A percentile compares a stretch with the other conserved stretches of the same genome.
These are phyloP conservation scores for Linnemannia schmuckeri DNA, from an alignment of 192 early-diverging fungal species.

Conservation along the genomic window DNA sequence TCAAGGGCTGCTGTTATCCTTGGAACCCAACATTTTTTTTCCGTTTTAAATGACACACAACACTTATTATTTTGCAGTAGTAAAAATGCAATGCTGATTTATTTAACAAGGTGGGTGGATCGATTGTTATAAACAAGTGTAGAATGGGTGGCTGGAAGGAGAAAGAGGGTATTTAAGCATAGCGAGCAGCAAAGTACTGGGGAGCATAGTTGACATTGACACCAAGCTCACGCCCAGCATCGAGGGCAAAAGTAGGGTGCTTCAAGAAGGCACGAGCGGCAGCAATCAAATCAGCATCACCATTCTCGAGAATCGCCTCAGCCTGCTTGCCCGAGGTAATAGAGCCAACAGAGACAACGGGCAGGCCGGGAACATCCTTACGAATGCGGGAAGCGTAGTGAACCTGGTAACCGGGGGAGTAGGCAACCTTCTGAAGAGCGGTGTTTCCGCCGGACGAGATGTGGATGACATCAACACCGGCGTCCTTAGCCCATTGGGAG, in stretches of 20 bases:
- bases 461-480: constrained; percentile 91
- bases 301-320: constrained; percentile 72
- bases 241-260: constrained; percentile 74
- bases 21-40: neutral
- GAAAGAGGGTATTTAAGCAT: neutral
- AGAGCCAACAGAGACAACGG: constrained; percentile 77
- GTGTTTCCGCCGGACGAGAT: constrained; percentile 84
- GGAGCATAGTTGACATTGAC: constrained; percentile 69
- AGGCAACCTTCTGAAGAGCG: constrained; percentile 63
- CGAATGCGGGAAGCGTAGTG: constrained; percentile 77
- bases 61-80: neutral
- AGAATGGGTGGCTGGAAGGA: neutral
- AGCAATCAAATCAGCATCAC: constrained; percentile 82
- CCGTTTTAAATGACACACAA: no score
- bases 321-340: constrained; percentile 82
- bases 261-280: constrained; percentile 80
- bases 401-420: constrained; percentile 75
- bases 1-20: neutral
- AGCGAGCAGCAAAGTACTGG: constrained; percentile 66
- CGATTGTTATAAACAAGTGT: no score
- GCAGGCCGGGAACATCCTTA: constrained; percentile 67
- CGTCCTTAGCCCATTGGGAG: constrained; percentile 65
- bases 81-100: neutral
- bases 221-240: constrained; percentile 76
- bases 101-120: neutral